Evolutionary conservation across 176 grass and related monocot genomes (phyloP).

Genomic region (Phyllostachys edulis): DNA sequence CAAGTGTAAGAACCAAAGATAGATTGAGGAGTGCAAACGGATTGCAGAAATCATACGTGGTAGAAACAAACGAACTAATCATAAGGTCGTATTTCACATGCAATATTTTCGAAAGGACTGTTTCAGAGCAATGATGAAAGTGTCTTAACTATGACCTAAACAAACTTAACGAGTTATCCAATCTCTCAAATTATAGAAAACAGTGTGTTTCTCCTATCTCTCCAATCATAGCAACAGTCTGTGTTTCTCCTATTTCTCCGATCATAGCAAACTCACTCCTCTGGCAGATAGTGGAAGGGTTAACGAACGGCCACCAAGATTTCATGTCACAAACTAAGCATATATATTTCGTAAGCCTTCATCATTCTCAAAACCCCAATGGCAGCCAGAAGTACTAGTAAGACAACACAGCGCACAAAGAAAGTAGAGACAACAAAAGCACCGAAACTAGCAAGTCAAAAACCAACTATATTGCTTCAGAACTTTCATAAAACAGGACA

Average conservation of each 20-base stretch:
- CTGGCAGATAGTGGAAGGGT: neutral
- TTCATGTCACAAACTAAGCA: slow-evolving; percentile 5
- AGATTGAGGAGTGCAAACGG: neutral
- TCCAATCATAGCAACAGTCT: neutral
- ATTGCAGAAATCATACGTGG: neutral
- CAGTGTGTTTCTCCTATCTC: too few relatives aligned
- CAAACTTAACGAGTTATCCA: neutral
- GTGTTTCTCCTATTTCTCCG: neutral
- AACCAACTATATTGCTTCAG: neutral
- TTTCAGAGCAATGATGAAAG: neutral
- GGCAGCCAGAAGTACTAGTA: neutral
- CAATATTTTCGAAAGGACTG: neutral
- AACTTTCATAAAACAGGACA: neutral
- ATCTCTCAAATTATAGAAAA: neutral
- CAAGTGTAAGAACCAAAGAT: slow-evolving; percentile 15
- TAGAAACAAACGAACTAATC: neutral
- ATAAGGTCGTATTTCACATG: neutral
- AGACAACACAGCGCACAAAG: neutral
- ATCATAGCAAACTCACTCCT: neutral
- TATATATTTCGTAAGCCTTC: neutral
- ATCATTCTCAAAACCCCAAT: neutral
- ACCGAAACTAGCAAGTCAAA: neutral
- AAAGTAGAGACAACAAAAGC: neutral
- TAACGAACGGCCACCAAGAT: neutral
- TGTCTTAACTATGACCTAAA: neutral